phyloP scores from a whole-genome alignment of 225 moss, liverwort and hornwort genomes.

The Pleurozium schreberi region DNA sequence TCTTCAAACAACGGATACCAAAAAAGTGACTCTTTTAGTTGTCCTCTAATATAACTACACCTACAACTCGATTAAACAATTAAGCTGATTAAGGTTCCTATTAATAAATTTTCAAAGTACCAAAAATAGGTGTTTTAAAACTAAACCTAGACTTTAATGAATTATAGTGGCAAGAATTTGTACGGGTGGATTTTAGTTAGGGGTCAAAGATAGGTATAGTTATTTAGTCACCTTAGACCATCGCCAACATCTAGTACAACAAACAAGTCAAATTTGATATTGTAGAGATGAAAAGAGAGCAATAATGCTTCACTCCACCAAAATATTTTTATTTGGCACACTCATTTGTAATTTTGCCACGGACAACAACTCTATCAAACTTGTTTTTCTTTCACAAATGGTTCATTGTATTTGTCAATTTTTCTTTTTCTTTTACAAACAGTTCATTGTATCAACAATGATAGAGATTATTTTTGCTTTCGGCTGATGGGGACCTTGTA shows the following conservation, averaged over 20 bases:
- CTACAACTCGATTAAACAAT: background rate
- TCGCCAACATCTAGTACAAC: accelerated
- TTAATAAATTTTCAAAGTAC: background rate
- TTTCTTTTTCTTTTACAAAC: background rate
- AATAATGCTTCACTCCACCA: background rate
- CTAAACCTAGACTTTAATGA: background rate
- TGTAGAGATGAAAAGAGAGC: background rate
- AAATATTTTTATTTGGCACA: background rate
- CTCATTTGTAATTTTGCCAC: background rate
- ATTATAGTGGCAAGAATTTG: background rate
- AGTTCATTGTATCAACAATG: background rate
- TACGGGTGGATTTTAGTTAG: background rate
- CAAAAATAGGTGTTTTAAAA: background rate
- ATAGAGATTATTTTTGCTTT: background rate
- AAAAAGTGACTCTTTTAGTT: background rate
- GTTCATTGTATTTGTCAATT: no score
- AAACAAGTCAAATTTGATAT: background rate
- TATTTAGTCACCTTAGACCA: background rate
- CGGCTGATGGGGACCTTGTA: background rate
- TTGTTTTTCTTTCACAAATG: no score
- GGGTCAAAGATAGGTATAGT: background rate
- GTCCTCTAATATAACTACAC: background rate
- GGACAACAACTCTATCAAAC: no score
- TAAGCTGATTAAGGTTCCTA: background rate
- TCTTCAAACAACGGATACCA: accelerated